phyloP scores from a whole-genome alignment of 1,284 basidiomycete species.

The Fomitopsis betulina region DNA sequence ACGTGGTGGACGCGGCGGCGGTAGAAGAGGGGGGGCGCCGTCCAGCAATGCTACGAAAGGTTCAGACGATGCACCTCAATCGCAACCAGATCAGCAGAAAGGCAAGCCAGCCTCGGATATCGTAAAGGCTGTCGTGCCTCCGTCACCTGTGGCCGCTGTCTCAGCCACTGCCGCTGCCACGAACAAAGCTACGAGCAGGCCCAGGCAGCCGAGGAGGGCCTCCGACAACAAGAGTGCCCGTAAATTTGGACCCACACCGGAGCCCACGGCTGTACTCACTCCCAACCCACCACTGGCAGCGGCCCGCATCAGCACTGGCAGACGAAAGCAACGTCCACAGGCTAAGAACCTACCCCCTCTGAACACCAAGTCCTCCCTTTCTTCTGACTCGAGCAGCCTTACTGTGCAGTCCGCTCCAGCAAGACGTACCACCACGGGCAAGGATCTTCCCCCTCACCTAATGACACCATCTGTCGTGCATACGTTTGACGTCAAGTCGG shows the following conservation, averaged over 20 bases:
- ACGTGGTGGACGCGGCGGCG: constrained; percentile 30
- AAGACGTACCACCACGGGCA: constrained; percentile 27
- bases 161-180: constrained; percentile 7
- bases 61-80: background rate
- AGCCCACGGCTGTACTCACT: constrained; percentile 10
- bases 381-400: constrained; percentile 17
- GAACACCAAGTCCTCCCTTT: constrained; percentile 22
- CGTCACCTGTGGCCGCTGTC: constrained; percentile 19
- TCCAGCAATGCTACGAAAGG: background rate
- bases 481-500: constrained; percentile 46
- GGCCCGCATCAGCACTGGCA: constrained; percentile 15
- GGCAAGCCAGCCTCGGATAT: constrained; percentile 10
- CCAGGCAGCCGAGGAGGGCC: constrained; percentile 20
- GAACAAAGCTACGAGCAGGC: constrained; percentile 12
- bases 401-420: constrained; percentile 13
- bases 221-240: constrained; percentile 22
- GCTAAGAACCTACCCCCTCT: constrained; percentile 14
- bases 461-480: constrained; percentile 24
- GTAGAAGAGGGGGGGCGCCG: constrained; percentile 23
- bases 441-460: constrained; percentile 63
- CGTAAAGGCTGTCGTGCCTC: constrained; percentile 31
- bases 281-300: constrained; percentile 16
- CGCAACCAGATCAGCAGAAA: constrained; percentile 10
- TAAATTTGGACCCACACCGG: constrained; percentile 19
- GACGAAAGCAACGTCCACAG: constrained; percentile 25